phyloP scores from a whole-genome alignment of 2,329 filamentous ascomycete genomes.

The Alternaria sp. region DNA sequence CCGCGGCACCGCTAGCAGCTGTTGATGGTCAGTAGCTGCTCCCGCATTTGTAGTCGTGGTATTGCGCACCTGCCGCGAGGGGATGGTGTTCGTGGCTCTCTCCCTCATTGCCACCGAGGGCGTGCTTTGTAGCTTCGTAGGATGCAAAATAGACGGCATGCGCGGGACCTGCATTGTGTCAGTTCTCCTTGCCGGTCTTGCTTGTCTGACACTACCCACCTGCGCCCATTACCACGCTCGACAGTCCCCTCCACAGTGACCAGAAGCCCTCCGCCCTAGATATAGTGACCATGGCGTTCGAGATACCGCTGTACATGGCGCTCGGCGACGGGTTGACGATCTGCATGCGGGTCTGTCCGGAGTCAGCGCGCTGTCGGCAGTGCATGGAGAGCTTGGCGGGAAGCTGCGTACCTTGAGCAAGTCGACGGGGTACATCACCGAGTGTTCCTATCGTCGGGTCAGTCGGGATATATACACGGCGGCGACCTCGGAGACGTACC shows the following conservation, averaged over 20 bases:
- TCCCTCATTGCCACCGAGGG: constrained; percentile 88
- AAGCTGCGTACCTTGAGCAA: constrained; percentile 80
- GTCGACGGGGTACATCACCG: constrained; percentile 98
- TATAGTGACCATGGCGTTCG: constrained; percentile 92
- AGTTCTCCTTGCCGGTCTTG: constrained; percentile 18
- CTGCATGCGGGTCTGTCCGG: constrained; percentile 89
- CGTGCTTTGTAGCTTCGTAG: constrained; percentile 95
- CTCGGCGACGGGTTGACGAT: constrained; percentile 83
- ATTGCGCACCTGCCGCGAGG: constrained; percentile 77
- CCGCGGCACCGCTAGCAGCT: constrained; percentile 92
- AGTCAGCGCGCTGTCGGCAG: constrained; percentile 27
- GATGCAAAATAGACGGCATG: constrained; percentile 99
- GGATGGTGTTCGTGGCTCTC: constrained; percentile 91
- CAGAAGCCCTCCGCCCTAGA: constrained; percentile 86
- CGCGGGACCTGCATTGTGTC: constrained; percentile 73
- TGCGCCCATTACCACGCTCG: constrained; percentile 93
- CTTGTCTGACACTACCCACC: constrained; percentile 59
- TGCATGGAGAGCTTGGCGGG: background rate
- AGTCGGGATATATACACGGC: constrained; percentile 21
- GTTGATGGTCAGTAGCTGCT: constrained; percentile 45
- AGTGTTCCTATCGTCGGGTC: constrained; percentile 75
- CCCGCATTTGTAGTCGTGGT: background rate
- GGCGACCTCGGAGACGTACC: constrained; percentile 60
- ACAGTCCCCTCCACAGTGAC: constrained; percentile 95
- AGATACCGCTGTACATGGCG: constrained; percentile 85